A percentile compares a stretch with the other conserved stretches of the same genome.
Evolutionary conservation across 495 filamentous ascomycete species (phyloP).

Genomic region (Hyaloscypha variabilis): DNA sequence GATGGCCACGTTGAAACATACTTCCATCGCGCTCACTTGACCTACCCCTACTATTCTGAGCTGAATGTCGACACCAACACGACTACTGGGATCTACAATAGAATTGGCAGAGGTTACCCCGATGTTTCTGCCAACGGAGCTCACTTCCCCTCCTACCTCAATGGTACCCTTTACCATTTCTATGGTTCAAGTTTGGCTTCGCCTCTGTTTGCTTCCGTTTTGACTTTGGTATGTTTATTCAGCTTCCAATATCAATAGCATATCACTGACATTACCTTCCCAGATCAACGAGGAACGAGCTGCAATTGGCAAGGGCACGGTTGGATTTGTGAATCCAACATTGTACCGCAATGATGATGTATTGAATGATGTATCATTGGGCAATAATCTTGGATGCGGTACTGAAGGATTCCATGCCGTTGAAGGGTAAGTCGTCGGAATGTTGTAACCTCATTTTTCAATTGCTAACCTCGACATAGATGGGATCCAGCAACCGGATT

Average conservation of each 20-base stretch:
- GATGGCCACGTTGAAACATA: slow-evolving; percentile 28
- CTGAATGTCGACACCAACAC: slow-evolving; percentile 38
- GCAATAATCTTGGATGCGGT: slow-evolving; percentile 48
- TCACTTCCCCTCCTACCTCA: slow-evolving; percentile 31
- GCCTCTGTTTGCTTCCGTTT: slow-evolving; percentile 41
- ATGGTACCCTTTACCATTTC: slow-evolving; percentile 29
- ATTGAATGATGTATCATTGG: slow-evolving; percentile 52
- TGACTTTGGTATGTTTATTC: slow-evolving; percentile 35
- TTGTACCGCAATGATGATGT: slow-evolving; percentile 49
- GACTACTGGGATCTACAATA: slow-evolving; percentile 41
- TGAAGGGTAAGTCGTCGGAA: slow-evolving; percentile 27
- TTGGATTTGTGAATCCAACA: slow-evolving; percentile 56
- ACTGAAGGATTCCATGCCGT: slow-evolving; percentile 52
- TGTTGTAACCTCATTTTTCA: background rate
- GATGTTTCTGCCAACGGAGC: slow-evolving; percentile 39
- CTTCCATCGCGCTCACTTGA: slow-evolving; percentile 36
- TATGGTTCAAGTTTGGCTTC: slow-evolving; percentile 42
- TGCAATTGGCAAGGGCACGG: slow-evolving; percentile 44
- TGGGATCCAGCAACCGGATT: slow-evolving; percentile 56
- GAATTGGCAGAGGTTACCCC: slow-evolving; percentile 38
- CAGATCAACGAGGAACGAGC: slow-evolving; percentile 54
- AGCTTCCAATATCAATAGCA: background rate
- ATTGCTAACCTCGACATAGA: background rate
- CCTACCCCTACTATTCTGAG: slow-evolving; percentile 31
- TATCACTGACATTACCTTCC: slow-evolving; percentile 38